phyloP scores from a whole-genome alignment of 2,329 filamentous ascomycete species.

The Chrysoporthe deuterocubensis region DNA sequence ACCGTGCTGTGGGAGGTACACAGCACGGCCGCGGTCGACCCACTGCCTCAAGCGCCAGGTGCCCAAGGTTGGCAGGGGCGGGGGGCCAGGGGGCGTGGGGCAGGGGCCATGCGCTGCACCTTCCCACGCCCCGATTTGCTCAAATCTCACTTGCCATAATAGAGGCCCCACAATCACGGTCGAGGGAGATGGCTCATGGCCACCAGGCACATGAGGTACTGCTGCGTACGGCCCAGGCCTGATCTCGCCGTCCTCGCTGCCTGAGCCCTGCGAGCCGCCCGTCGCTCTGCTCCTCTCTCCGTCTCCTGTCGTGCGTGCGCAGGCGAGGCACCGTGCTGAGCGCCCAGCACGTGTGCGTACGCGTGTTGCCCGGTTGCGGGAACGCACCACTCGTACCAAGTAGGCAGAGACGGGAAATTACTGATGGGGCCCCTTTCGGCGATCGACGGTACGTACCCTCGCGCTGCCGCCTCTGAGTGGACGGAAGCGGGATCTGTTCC shows the following conservation, averaged over 20 bases:
- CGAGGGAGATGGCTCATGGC: background rate
- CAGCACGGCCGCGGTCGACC: background rate
- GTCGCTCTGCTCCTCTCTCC: too few species aligned
- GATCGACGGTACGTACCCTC: slow-evolving; percentile 25
- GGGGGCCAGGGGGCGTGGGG: background rate
- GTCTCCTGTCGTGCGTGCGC: too few species aligned
- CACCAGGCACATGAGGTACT: background rate
- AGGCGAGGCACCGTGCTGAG: too few species aligned
- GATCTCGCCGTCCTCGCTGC: too few species aligned
- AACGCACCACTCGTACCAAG: slow-evolving; percentile 12
- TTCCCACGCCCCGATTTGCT: background rate
- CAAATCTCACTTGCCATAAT: background rate
- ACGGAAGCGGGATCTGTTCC: slow-evolving; percentile 6
- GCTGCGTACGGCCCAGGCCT: too few species aligned
- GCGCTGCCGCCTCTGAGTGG: slow-evolving; percentile 20
- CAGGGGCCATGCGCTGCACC: background rate
- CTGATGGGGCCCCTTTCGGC: slow-evolving; percentile 21
- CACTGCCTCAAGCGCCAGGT: background rate
- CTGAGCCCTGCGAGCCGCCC: too few species aligned
- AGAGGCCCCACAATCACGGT: background rate
- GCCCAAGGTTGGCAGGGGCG: background rate
- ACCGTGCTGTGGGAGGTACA: background rate
- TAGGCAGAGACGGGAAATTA: slow-evolving; percentile 28
- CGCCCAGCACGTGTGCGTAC: too few species aligned
- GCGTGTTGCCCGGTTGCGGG: too few species aligned